Evolutionary conservation across 495 filamentous ascomycete genomes (phyloP), one percentile per base, ranked within the genome.

Genomic region (Tuber brumale): DNA sequence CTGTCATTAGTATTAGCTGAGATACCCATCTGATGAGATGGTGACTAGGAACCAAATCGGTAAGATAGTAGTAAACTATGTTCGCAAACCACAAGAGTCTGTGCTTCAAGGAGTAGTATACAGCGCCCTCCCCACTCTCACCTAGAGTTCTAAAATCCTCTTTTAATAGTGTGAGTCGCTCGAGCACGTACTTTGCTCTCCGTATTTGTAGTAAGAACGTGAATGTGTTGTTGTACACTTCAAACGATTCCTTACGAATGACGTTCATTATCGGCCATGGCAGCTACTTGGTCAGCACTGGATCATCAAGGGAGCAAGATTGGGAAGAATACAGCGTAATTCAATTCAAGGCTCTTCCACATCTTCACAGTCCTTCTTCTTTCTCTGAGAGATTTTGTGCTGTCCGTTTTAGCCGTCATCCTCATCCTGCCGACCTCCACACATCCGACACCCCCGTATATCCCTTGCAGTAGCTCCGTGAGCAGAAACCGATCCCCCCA

Each of bases 181-280:
- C 87, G 39, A 97, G 87, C 3, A 90, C 84, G 77, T 90, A 88
- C 72, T 89, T 90, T n/a, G 92, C 90, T 71, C 93, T 86, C 45
- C 91, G 89, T 35, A 92, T 87, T 81, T 97, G 94, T 42, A 95
- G 87, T 0, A 96, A 86, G 45, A 97, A 90, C 0, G 87, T 90
- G 76, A 92, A 93, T 23, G 94, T 85, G 3, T 87, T 85, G 77
- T 92, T 90, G 82, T 97, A 97, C 0, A 85, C 85, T 0, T 81
- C 72, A 41, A 94, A 86, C 0, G 89, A 87, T 6, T 87, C 84
- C 39, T 88, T 87, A 0, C 87, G 88, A 70, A 97, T 86, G 37
- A 97, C 89, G 71, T 97, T 95, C 46, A 90, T 91, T n/a, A 97
- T 86, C 0, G 94, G 90, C 94, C 94, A 97, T 12, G 92, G 89